Conservation (phyloP, 192 early-diverging fungal species). For the Gigaspora rosea region DNA sequence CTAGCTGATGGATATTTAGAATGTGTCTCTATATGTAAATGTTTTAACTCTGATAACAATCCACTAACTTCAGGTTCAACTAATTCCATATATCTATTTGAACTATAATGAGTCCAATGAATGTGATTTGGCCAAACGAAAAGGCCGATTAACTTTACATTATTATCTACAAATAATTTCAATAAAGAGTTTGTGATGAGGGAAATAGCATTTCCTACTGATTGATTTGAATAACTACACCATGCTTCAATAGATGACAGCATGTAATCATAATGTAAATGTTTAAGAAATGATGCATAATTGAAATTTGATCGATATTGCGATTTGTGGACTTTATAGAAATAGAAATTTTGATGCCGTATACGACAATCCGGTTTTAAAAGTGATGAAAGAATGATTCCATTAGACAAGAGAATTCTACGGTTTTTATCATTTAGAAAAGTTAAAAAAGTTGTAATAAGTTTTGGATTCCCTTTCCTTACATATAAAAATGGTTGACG, state of each 20-base stretch:
- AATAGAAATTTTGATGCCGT: no score
- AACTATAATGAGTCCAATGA: not conserved
- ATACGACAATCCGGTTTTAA: no score
- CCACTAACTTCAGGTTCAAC: not conserved
- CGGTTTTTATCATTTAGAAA: not conserved
- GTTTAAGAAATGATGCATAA: not conserved
- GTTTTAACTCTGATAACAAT: not conserved
- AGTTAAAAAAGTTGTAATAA: not conserved
- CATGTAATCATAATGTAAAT: conserved; percentile 16
- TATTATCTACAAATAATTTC: not conserved
- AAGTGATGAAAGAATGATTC: not conserved
- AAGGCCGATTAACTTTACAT: not conserved
- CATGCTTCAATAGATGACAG: not conserved
- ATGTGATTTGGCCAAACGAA: not conserved
- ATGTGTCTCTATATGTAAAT: not conserved
- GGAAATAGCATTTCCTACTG: not conserved
- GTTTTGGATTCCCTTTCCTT: not conserved
- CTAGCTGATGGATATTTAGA: not conserved
- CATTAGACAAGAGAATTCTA: not conserved
- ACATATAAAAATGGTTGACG: not conserved
- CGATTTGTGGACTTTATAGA: not conserved
- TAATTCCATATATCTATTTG: conserved; percentile 6
- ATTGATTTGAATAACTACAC: not conserved
- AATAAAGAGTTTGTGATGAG: not conserved
- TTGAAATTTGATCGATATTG: not conserved